Conservation (phyloP, 495 filamentous ascomycete genomes). For the Jackrogersella multiformis region DNA sequence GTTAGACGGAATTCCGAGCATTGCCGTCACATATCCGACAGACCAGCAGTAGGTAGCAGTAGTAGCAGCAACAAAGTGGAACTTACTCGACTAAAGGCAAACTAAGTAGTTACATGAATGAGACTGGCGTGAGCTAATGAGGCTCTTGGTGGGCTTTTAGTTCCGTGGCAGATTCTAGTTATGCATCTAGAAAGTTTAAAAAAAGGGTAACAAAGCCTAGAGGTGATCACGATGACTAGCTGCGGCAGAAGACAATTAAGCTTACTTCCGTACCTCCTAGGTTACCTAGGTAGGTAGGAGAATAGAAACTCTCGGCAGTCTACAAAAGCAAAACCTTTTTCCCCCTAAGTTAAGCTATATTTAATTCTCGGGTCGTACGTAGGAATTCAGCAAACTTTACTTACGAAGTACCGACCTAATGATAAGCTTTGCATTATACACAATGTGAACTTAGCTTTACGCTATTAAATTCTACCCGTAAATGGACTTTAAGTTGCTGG, state of each 20-base stretch:
- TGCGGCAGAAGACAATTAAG: too few species aligned
- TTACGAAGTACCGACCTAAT: slow-evolving; percentile 1
- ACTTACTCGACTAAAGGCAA: neutral
- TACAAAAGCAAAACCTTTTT: neutral
- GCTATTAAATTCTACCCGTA: neutral
- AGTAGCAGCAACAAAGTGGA: too few species aligned
- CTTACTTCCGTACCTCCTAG: too few species aligned
- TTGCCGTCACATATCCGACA: neutral
- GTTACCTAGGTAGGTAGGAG: too few species aligned
- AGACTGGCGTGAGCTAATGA: neutral
- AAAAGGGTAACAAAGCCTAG: too few species aligned
- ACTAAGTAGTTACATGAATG: neutral
- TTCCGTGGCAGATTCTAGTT: neutral
- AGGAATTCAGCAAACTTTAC: slow-evolving; percentile 2
- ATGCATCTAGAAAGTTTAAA: too few species aligned
- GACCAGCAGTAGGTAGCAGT: neutral
- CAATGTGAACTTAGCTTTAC: neutral
- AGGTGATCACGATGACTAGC: too few species aligned
- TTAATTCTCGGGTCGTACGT: slow-evolving; percentile 5
- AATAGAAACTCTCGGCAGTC: neutral
- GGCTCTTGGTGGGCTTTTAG: neutral
- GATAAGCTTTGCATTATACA: neutral
- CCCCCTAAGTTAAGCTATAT: slow-evolving; percentile 1
- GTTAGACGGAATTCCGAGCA: neutral
- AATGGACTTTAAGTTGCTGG: neutral